These are phyloP conservation scores for Chlorella sp. DNA, from an alignment of 139 green algal species.

Conservation along the genomic window DNA sequence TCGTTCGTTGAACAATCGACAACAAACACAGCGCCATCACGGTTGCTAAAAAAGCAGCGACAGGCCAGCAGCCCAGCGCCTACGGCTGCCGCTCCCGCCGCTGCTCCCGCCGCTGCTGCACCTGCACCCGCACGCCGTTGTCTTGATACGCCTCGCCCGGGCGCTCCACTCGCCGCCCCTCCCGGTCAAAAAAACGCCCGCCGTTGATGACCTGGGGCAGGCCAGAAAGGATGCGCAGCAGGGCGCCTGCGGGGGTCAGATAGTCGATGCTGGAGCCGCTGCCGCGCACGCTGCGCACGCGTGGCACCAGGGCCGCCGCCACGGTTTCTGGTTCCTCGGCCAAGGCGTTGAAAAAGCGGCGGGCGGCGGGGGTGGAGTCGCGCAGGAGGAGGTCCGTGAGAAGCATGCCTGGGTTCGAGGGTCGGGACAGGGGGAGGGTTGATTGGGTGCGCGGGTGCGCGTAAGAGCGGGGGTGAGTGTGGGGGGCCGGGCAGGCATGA, in stretches of 20 bases:
- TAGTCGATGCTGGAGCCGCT: constrained; percentile 58
- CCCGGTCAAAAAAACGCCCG: constrained; percentile 73
- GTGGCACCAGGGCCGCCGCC: constrained; percentile 64
- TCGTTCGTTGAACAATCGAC: too few species aligned
- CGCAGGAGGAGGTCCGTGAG: constrained; percentile 74
- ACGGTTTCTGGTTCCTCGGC: constrained; percentile 77
- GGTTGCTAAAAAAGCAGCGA: too few species aligned
- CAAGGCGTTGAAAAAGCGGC: constrained; percentile 76
- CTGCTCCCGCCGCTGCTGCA: constrained; percentile 13
- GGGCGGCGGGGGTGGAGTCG: constrained; percentile 52
- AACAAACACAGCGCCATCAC: too few species aligned
- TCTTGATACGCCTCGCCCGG: constrained; percentile 27
- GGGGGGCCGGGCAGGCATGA: neutral
- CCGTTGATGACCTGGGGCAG: constrained; percentile 66
- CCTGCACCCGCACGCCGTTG: constrained; percentile 47
- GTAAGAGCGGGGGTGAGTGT: neutral
- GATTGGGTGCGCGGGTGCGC: too few species aligned
- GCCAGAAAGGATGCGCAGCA: constrained; percentile 46
- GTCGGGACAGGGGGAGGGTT: neutral
- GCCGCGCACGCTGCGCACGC: constrained; percentile 50
- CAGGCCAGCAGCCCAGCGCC: too few species aligned
- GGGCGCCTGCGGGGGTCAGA: constrained; percentile 52
- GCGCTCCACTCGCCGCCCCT: constrained; percentile 48
- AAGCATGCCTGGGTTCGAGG: constrained; percentile 50
- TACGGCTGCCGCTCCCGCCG: neutral